phyloP scores from a whole-genome alignment of 2,329 filamentous ascomycete species.

The Diaporthe citrichinensis region DNA sequence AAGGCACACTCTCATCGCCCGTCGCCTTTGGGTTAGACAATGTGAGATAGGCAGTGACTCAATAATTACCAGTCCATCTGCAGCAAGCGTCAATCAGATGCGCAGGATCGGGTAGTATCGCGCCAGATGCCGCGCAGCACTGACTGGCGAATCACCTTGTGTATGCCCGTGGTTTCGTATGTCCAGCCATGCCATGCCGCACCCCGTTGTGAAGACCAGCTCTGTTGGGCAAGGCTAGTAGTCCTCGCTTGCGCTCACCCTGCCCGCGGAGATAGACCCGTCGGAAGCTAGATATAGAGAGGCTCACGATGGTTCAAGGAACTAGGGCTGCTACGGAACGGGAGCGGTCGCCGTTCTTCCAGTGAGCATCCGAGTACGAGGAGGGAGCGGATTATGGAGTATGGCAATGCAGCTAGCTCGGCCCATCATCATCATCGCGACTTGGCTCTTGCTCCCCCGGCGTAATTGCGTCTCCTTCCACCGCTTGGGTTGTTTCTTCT shows the following conservation, averaged over 20 bases:
- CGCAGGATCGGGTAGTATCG: slow-evolving; percentile 20
- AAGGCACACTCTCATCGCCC: background rate
- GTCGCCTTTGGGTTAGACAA: background rate
- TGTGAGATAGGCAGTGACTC: slow-evolving; percentile 2
- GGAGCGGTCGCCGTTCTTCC: background rate
- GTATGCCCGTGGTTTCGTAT: background rate
- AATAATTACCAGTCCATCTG: slow-evolving; percentile 1
- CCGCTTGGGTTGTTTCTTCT: slow-evolving; percentile 3
- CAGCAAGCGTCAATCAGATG: slow-evolving; percentile 15
- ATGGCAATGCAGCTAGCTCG: background rate
- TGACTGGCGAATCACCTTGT: slow-evolving; percentile 5
- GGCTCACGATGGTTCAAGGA: slow-evolving; percentile 13
- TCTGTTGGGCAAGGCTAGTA: background rate
- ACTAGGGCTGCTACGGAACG: slow-evolving; percentile 10
- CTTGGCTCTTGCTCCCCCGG: background rate
- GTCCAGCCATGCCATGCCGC: background rate
- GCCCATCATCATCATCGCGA: background rate
- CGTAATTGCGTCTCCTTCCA: background rate
- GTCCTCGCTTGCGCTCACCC: background rate
- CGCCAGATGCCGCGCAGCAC: slow-evolving; percentile 5
- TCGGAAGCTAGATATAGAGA: background rate
- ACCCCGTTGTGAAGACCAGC: background rate
- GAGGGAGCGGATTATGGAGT: background rate
- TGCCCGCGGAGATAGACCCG: background rate
- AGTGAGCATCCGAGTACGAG: background rate